Percentiles rank a stretch among this genome's conserved stretches.
phyloP scores from a whole-genome alignment of 805 yeast genomes.

The Candida endomychidarum region DNA sequence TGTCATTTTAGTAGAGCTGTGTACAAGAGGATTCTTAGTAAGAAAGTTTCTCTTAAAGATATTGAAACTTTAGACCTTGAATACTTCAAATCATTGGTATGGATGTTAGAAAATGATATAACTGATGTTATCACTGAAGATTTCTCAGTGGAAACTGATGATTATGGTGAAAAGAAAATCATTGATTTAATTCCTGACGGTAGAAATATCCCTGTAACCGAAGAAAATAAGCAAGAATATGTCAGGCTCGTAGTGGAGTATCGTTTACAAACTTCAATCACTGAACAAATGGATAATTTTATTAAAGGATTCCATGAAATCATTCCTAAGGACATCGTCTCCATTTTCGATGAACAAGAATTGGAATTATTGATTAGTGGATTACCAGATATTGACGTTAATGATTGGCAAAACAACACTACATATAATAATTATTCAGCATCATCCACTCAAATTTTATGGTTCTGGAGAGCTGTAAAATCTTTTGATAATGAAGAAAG shows the following conservation, averaged over 20 bases:
- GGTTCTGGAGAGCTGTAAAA: constrained; percentile 98
- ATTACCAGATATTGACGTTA: constrained; percentile 91
- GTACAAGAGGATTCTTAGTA: constrained; percentile 80
- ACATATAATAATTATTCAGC: constrained; percentile 78
- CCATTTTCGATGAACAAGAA: constrained; percentile 94
- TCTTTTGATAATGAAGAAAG: constrained; percentile 92
- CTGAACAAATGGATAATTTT: constrained; percentile 84
- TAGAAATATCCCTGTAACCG: constrained; percentile 79
- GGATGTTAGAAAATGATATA: constrained; percentile 97
- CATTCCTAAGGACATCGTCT: constrained; percentile 76
- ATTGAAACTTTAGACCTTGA: constrained; percentile 93
- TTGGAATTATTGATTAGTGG: constrained; percentile 91
- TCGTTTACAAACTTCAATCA: constrained; percentile 76
- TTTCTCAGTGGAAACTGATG: constrained; percentile 89
- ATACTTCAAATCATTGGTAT: constrained; percentile 84
- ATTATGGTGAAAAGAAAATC: constrained; percentile 83
- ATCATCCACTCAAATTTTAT: constrained; percentile 81
- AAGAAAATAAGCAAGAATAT: constrained; percentile 86
- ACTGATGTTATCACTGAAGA: constrained; percentile 95
- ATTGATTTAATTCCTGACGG: constrained; percentile 86
- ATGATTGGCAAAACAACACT: constrained; percentile 92
- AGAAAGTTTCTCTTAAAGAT: constrained; percentile 81
- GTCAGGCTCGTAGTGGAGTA: constrained; percentile 85
- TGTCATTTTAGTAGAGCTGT: constrained; percentile 96
- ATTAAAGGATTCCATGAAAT: constrained; percentile 86